These are phyloP conservation scores for Aureobasidium melanogenum DNA, from an alignment of 2,329 filamentous ascomycete species.

Conservation along the genomic window DNA sequence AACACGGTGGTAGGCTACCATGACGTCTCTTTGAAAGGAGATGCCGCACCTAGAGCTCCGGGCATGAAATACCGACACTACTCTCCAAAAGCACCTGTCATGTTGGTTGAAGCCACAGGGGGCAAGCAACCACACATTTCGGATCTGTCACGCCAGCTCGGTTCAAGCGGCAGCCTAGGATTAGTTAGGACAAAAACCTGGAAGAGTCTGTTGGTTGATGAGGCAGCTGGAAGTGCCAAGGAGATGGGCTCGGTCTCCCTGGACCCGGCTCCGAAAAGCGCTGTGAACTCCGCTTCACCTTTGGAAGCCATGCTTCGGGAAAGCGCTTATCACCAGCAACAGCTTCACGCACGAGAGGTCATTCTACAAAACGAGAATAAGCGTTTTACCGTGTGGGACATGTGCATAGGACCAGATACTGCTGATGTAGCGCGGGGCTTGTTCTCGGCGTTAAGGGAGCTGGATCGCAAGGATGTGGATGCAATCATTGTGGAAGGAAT, in stretches of 20 bases:
- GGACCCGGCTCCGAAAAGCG: neutral
- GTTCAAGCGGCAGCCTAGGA: constrained; percentile 26
- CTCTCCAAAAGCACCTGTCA: constrained; percentile 76
- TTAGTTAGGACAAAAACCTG: constrained; percentile 31
- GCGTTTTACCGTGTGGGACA: constrained; percentile 49
- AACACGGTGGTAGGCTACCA: constrained; percentile 68
- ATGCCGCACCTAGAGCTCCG: constrained; percentile 66
- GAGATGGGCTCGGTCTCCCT: neutral
- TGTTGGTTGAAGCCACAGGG: constrained; percentile 62
- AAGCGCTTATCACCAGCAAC: neutral
- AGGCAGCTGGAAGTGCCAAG: constrained; percentile 21
- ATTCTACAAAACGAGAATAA: neutral
- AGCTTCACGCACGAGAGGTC: neutral
- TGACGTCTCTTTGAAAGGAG: constrained; percentile 57
- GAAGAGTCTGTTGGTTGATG: constrained; percentile 16
- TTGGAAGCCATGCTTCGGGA: neutral
- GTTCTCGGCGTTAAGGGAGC: constrained; percentile 76
- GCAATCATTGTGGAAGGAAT: constrained; percentile 89
- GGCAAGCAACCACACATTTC: constrained; percentile 19
- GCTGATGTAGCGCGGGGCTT: constrained; percentile 74
- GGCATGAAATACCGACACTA: constrained; percentile 99
- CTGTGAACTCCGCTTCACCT: neutral
- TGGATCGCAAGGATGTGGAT: constrained; percentile 71
- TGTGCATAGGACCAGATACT: constrained; percentile 62
- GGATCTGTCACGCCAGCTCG: constrained; percentile 24